These are phyloP conservation scores for Yamadazyma kitorensis DNA, from an alignment of 805 yeast species.

Conservation along the genomic window DNA sequence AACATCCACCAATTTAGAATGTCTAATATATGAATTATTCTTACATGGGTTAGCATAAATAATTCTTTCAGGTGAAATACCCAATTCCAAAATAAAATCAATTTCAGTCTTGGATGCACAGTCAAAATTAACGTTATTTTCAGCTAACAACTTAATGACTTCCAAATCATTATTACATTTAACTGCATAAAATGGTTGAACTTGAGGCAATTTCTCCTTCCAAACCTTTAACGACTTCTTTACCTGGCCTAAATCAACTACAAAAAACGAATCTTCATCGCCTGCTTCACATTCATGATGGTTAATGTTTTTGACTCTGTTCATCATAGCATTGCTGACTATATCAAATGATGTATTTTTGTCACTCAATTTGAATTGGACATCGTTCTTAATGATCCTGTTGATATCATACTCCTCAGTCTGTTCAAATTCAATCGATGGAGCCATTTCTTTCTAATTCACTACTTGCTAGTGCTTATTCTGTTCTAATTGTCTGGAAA, in stretches of 20 bases:
- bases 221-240: slow-evolving; percentile 61
- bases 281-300: slow-evolving; percentile 64
- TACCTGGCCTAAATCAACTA: slow-evolving; percentile 79
- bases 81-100: slow-evolving; percentile 57
- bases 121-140: slow-evolving; percentile 76
- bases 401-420: slow-evolving; percentile 8
- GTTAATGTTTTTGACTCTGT: slow-evolving; percentile 34
- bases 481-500: too few relatives aligned
- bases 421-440: slow-evolving; percentile 13
- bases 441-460: slow-evolving; percentile 18
- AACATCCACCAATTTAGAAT: slow-evolving; percentile 57
- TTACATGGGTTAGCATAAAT: slow-evolving; percentile 95
- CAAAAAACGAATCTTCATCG: slow-evolving; percentile 82
- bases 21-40: slow-evolving; percentile 75
- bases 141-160: slow-evolving; percentile 55
- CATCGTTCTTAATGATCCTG: background rate
- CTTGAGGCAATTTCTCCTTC: slow-evolving; percentile 62
- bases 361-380: background rate
- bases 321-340: slow-evolving; percentile 8
- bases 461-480: slow-evolving; percentile 2
- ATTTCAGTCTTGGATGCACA: slow-evolving; percentile 92
- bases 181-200: slow-evolving; percentile 90
- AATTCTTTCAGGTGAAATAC: slow-evolving; percentile 63
- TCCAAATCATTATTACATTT: slow-evolving; percentile 80
- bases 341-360: slow-evolving; percentile 4